Conservation (phyloP, 176 grass and related monocot genomes). For the Aechmea fasciata region DNA sequence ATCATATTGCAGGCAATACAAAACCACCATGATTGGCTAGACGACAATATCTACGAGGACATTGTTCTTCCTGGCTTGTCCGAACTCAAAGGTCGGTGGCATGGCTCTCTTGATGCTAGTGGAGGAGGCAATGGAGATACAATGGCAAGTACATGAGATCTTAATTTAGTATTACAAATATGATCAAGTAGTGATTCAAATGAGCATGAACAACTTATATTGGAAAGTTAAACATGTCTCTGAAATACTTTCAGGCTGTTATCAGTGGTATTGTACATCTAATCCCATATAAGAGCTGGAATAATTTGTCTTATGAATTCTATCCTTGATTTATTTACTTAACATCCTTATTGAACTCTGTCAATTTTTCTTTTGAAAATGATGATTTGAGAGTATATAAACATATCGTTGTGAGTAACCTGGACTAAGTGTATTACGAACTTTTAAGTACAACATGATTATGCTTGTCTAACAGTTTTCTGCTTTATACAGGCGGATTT, state of each 20-base stretch:
- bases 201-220: background rate
- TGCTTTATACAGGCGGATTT: conserved; percentile 68
- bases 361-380: no score
- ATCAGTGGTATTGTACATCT: no score
- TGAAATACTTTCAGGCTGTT: no score
- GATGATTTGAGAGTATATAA: no score
- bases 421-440: background rate
- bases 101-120: conserved; percentile 89
- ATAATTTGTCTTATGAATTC: background rate
- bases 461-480: conserved; percentile 11
- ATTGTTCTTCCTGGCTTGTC: conserved; percentile 91
- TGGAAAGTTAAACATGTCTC: background rate
- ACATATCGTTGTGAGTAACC: background rate
- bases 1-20: conserved; percentile 55
- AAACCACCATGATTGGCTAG: conserved; percentile 65
- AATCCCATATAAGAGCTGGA: background rate
- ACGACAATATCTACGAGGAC: conserved; percentile 68
- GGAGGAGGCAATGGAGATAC: conserved; percentile 99
- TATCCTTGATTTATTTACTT: background rate
- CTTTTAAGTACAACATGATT: background rate
- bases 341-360: background rate
- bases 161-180: background rate
- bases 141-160: conserved; percentile 39
- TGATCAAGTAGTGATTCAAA: background rate
- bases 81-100: conserved; percentile 91